These are phyloP conservation scores for Amanita subjunquillea DNA, from an alignment of 768 basidiomycete genomes.

Conservation along the genomic window DNA sequence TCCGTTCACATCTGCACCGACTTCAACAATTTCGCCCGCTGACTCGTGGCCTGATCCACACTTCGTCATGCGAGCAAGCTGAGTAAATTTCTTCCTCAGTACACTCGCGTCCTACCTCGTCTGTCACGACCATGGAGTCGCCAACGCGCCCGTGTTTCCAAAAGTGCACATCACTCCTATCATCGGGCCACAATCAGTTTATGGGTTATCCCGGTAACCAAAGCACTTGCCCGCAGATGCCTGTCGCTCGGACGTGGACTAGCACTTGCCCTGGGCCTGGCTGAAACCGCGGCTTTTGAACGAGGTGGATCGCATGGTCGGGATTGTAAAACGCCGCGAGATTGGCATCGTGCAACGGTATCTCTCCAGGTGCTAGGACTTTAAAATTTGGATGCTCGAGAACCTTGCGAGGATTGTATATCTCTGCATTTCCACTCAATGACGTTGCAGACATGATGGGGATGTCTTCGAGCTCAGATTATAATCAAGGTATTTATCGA, in stretches of 20 bases:
- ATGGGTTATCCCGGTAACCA: neutral
- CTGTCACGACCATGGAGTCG: conserved; percentile 60
- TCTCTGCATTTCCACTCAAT: conserved; percentile 28
- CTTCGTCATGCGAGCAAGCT: conserved; percentile 16
- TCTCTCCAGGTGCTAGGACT: conserved; percentile 39
- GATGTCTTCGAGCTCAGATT: neutral
- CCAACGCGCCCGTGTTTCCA: conserved; percentile 65
- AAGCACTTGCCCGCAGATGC: conserved; percentile 51
- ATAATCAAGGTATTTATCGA: neutral
- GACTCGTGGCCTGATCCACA: conserved; percentile 66
- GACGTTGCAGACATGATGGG: conserved; percentile 18
- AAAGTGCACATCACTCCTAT: conserved; percentile 64
- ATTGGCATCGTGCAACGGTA: conserved; percentile 36
- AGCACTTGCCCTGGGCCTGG: conserved; percentile 60
- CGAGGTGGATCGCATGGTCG: conserved; percentile 51
- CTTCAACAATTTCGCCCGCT: conserved; percentile 54
- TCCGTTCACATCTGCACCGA: conserved; percentile 55
- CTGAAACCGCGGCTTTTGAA: conserved; percentile 50
- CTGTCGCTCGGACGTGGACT: conserved; percentile 56
- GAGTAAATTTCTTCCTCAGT: neutral
- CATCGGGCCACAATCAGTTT: neutral
- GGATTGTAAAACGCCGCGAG: conserved; percentile 61
- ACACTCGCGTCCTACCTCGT: conserved; percentile 32
- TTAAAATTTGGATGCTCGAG: conserved; percentile 46
- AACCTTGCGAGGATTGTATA: conserved; percentile 46